Evolutionary conservation across 352 stramenopile genomes (phyloP).

Genomic region (Pythium vanterpoolii): DNA sequence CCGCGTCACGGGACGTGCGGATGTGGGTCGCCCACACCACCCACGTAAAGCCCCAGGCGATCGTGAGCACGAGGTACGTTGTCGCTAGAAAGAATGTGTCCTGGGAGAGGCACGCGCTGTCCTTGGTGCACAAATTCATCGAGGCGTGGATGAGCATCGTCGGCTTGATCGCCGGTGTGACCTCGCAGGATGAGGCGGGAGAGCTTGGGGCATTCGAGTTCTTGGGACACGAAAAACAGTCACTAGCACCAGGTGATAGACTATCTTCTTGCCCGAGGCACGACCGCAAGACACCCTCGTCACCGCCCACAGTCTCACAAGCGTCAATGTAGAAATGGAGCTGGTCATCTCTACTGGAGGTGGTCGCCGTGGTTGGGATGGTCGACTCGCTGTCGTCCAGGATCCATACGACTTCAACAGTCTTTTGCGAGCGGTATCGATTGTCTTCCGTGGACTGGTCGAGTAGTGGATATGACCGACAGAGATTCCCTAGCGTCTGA

Average conservation of each 20-base stretch:
- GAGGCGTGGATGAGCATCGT: conserved; percentile 34
- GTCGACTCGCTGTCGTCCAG: conserved; percentile 3
- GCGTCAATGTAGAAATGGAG: conserved; percentile 50
- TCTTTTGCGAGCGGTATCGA: conserved; percentile 39
- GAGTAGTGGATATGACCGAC: conserved; percentile 40
- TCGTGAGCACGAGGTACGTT: conserved; percentile 34
- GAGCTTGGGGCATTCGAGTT: conserved; percentile 12
- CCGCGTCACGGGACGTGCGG: conserved; percentile 32
- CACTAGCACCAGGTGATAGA: neutral
- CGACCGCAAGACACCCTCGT: conserved; percentile 42
- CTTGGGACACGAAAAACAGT: conserved; percentile 49
- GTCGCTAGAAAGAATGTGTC: conserved; percentile 15
- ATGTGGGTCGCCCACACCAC: conserved; percentile 57
- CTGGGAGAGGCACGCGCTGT: conserved; percentile 37
- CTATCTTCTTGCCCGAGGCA: conserved; percentile 29
- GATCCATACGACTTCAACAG: conserved; percentile 9
- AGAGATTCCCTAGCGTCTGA: conserved; percentile 47
- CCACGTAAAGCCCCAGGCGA: conserved; percentile 32
- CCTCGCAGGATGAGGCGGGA: conserved; percentile 16
- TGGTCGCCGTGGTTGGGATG: neutral
- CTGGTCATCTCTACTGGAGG: neutral
- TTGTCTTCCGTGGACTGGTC: conserved; percentile 31
- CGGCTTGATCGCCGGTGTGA: conserved; percentile 23
- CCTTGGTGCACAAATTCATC: conserved; percentile 51
- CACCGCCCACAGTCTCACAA: conserved; percentile 47